phyloP scores from a whole-genome alignment of 306 rosid species.

The Malus sieversii region DNA sequence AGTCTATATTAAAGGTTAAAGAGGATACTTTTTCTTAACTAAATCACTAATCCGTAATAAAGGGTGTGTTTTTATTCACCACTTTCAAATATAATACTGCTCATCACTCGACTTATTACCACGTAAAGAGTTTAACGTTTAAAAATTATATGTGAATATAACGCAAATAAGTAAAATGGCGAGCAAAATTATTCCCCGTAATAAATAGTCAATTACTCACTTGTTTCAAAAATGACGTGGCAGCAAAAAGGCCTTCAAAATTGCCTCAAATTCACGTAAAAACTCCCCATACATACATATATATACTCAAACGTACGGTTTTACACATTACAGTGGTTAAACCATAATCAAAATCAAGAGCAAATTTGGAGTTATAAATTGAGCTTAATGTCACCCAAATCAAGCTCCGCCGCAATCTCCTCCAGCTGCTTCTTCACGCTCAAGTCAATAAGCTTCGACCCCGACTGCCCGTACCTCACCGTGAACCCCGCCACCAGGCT shows the following conservation, averaged over 20 bases:
- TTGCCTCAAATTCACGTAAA: neutral
- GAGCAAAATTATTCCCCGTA: too few species aligned
- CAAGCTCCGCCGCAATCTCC: conserved; percentile 83
- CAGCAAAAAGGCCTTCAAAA: neutral
- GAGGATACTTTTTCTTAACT: too few species aligned
- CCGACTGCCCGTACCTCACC: conserved; percentile 58
- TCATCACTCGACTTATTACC: too few species aligned
- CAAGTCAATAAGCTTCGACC: conserved; percentile 81
- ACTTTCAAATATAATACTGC: too few species aligned
- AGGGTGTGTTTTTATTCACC: too few species aligned
- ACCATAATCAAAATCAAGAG: neutral
- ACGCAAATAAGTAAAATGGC: too few species aligned
- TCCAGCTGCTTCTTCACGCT: conserved; percentile 89
- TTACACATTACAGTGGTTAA: neutral
- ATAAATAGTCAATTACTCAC: too few species aligned
- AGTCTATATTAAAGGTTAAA: fast-evolving
- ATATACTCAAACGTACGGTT: neutral
- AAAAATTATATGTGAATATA: too few species aligned
- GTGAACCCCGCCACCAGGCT: conserved; percentile 86
- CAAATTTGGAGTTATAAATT: conserved; percentile 13
- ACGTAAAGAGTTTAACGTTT: too few species aligned
- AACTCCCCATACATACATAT: neutral
- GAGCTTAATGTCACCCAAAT: conserved; percentile 58
- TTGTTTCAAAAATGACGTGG: too few species aligned
- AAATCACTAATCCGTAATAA: neutral